Conservation (phyloP, 2,329 filamentous ascomycete species). For the Fusarium subtropicale region DNA sequence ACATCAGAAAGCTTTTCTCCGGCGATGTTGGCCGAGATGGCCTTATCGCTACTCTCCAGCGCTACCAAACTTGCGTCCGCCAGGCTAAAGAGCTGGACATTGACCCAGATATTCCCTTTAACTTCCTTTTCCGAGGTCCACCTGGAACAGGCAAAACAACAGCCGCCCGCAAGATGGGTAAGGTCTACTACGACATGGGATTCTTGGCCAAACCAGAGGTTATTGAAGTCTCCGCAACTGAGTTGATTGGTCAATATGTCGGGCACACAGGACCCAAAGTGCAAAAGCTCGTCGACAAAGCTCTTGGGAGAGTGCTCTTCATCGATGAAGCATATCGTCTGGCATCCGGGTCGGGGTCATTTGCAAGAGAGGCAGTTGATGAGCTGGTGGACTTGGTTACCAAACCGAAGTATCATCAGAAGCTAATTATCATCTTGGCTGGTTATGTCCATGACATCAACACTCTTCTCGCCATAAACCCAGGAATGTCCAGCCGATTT, state of each 20-base stretch:
- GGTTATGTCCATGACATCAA: conserved; percentile 77
- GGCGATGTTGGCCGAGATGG: conserved; percentile 69
- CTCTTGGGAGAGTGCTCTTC: conserved; percentile 74
- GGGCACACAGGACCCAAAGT: conserved; percentile 79
- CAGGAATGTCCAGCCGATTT: conserved; percentile 73
- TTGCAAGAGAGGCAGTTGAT: conserved; percentile 67
- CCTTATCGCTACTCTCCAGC: conserved; percentile 64
- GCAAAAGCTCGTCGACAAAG: conserved; percentile 65
- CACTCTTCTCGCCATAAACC: conserved; percentile 68
- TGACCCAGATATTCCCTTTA: conserved; percentile 68
- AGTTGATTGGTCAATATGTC: conserved; percentile 75
- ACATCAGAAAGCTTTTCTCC: conserved; percentile 66
- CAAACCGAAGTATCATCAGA: conserved; percentile 67
- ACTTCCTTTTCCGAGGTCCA: conserved; percentile 74
- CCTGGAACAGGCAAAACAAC: conserved; percentile 80
- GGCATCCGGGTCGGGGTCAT: conserved; percentile 53
- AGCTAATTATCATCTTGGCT: conserved; percentile 74
- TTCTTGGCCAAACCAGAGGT: conserved; percentile 71
- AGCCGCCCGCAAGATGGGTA: conserved; percentile 78
- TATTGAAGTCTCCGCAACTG: conserved; percentile 73
- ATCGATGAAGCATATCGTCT: conserved; percentile 80
- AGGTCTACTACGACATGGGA: conserved; percentile 80
- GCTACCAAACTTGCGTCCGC: conserved; percentile 62
- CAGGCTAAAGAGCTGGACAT: conserved; percentile 43
- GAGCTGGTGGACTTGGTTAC: conserved; percentile 65